Evolutionary conservation across 768 basidiomycete species (phyloP).

Genomic region (Boletus rubescentipes): DNA sequence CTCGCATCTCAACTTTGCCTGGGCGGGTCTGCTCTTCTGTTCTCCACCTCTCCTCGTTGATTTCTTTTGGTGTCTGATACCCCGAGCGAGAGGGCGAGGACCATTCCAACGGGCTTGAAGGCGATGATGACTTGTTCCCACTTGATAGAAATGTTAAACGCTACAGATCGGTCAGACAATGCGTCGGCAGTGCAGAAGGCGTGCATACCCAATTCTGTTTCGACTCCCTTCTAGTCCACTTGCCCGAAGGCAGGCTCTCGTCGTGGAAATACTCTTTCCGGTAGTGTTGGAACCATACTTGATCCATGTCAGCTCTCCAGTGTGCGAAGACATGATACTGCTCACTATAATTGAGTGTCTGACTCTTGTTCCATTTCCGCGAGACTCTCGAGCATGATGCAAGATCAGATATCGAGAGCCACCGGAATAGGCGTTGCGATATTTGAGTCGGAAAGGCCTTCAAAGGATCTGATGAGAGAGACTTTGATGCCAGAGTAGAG

Average conservation of each 20-base stretch:
- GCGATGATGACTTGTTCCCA: slow-evolving; percentile 38
- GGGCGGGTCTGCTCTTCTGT: slow-evolving; percentile 57
- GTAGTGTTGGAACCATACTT: slow-evolving; percentile 95
- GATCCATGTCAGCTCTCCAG: slow-evolving; percentile 7
- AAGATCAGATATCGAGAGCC: slow-evolving; percentile 61
- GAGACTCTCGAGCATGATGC: slow-evolving; percentile 79
- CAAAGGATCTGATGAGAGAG: slow-evolving; percentile 53
- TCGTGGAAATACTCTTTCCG: slow-evolving; percentile 86
- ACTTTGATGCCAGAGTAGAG: slow-evolving; percentile 21
- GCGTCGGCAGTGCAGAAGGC: slow-evolving; percentile 7
- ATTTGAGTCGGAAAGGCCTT: slow-evolving; percentile 76
- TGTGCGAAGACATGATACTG: not conserved
- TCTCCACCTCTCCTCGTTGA: slow-evolving; percentile 72
- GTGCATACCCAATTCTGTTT: slow-evolving; percentile 80
- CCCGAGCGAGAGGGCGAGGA: slow-evolving; percentile 55
- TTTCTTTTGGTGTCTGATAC: slow-evolving; percentile 75
- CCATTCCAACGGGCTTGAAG: slow-evolving; percentile 46
- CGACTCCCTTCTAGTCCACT: slow-evolving; percentile 93
- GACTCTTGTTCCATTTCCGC: slow-evolving; percentile 85
- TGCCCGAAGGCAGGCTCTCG: slow-evolving; percentile 71
- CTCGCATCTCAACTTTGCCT: slow-evolving; percentile 82
- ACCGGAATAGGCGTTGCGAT: slow-evolving; percentile 72
- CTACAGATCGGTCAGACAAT: slow-evolving; percentile 34
- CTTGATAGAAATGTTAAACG: slow-evolving; percentile 48
- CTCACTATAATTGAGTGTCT: slow-evolving; percentile 88